phyloP scores from a whole-genome alignment of 2,329 filamentous ascomycete genomes.

The Alternaria ventricosa region DNA sequence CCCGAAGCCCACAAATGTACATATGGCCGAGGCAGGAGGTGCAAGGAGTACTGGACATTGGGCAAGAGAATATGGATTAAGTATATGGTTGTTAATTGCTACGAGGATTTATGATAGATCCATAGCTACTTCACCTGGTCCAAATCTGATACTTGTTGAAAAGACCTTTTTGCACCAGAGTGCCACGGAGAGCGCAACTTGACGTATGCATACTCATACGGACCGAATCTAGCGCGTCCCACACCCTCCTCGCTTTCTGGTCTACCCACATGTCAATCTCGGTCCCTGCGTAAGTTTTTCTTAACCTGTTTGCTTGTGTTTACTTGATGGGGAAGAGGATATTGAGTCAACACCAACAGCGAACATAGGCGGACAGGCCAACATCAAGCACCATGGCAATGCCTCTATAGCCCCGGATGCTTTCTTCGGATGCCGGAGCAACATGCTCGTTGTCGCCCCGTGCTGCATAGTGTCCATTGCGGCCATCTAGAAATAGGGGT shows the following conservation, averaged over 20 bases:
- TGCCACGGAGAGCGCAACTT: neutral
- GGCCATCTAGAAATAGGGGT: neutral
- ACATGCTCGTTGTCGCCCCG: neutral
- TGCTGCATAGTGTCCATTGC: neutral
- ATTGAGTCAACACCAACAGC: neutral
- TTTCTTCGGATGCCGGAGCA: neutral
- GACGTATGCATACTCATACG: neutral
- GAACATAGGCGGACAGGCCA: neutral
- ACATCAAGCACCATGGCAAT: neutral
- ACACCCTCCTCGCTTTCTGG: neutral
- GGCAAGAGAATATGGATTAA: conserved; percentile 2
- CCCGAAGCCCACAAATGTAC: conserved; percentile 37
- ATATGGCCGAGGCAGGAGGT: conserved; percentile 34
- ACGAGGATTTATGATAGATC: neutral
- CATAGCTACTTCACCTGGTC: neutral
- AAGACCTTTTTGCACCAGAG: neutral
- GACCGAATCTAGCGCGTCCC: neutral
- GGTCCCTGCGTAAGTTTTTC: neutral
- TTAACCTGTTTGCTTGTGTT: neutral
- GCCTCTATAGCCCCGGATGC: neutral
- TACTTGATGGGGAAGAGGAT: neutral
- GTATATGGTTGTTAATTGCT: conserved; percentile 4
- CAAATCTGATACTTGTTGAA: neutral
- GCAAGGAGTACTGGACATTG: conserved; percentile 5
- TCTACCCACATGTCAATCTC: neutral